Evolutionary conservation across 306 rosid genomes (phyloP).

Genomic region (Sicyos baderoa): DNA sequence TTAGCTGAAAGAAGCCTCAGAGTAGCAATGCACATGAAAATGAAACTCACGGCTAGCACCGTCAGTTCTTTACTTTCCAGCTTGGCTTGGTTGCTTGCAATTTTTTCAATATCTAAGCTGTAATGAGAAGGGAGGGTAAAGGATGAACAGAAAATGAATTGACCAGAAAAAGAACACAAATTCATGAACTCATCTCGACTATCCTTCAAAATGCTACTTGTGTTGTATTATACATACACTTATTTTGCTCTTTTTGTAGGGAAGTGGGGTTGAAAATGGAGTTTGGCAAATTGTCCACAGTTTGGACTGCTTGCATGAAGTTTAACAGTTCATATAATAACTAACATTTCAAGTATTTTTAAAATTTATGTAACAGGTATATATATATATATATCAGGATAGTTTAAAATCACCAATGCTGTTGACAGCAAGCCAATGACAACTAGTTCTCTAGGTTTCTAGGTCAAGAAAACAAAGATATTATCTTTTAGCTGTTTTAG

Average conservation of each 20-base stretch:
- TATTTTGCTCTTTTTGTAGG: not conserved
- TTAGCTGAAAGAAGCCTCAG: slow-evolving; percentile 41
- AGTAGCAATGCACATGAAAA: slow-evolving; percentile 52
- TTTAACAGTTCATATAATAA: not conserved
- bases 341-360: not conserved
- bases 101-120: slow-evolving; percentile 54
- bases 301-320: not conserved
- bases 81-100: slow-evolving; percentile 45
- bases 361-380: not conserved
- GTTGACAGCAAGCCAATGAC: too few relatives aligned
- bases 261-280: not conserved
- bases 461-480: not conserved
- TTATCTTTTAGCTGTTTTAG: not conserved
- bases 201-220: not conserved
- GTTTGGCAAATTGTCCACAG: not conserved
- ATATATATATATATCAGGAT: too few relatives aligned
- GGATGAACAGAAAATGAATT: not conserved
- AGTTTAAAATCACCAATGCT: too few relatives aligned
- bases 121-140: not conserved
- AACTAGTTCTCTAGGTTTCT: not conserved
- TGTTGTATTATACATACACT: not conserved
- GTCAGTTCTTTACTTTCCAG: slow-evolving; percentile 63
- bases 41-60: slow-evolving; percentile 50
- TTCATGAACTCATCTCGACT: slow-evolving; percentile 3
- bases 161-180: not conserved